Evolutionary conservation across 768 basidiomycete genomes (phyloP), one percentile per base, ranked within the genome.

Genomic region (Amanita jacksonii): DNA sequence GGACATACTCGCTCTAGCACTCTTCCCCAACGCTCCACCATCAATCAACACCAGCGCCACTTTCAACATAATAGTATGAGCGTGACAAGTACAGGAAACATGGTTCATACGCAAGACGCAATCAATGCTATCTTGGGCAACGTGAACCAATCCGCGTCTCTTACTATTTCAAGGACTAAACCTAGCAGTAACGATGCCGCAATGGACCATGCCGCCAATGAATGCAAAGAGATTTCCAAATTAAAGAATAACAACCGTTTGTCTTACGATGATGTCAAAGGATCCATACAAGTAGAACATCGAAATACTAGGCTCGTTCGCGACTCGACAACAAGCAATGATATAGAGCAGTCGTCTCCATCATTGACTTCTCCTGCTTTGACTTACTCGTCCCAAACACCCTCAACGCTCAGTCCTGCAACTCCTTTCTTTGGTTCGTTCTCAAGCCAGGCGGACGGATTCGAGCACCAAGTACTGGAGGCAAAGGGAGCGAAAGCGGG

Each of bases 351-450:
- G 45, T 49, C 61, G 30, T 77, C 77, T 9, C 76, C 80, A 1
- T 65, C 72, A 31, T 63, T 79, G 42, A 69, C 81, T 19, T 83
- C 81, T 3, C 81, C 81, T 8, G 73, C 81, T 6, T 66, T 84
- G 47, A 83, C 78, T 12, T 84, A 78, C 53, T 77, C 77, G n/a
- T 77, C 68, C 32, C 77, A 69, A 45, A 68, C 80, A 20, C 74
- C 79, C 12, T 75, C 77, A 30, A 81, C 77, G 22, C 66, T 82
- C 43, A 83, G 81, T 54, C 81, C 81, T 13, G 73, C 79, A 8
- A 84, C 81, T 8, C 81, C 81, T 8, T 84, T 81, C 62, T 78
- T 82, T 60, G 73, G 74, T 20, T 73, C 76, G 6, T 81, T 83
- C 54, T 59, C 57, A 46, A 59, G 50, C 41, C 57, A 62, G 36